Conservation (phyloP, 768 basidiomycete species). For the Tephrocybe sp. region DNA sequence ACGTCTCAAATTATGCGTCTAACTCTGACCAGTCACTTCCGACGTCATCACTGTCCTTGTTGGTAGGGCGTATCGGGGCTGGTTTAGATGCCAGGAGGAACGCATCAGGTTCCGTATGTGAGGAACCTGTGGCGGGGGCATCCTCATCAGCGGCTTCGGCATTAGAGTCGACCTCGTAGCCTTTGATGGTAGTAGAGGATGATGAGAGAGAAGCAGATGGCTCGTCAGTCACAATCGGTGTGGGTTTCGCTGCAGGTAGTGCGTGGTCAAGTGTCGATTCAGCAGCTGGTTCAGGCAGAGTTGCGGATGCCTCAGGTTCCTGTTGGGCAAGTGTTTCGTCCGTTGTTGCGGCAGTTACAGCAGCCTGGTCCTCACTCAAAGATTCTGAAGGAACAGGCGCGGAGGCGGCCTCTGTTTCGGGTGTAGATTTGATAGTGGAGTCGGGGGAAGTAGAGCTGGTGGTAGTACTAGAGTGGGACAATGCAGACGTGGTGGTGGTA, state of each 20-base stretch:
- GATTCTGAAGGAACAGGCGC: background rate
- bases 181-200: constrained; percentile 22
- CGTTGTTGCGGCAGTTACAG: background rate
- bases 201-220: constrained; percentile 1
- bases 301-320: background rate
- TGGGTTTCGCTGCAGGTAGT: background rate
- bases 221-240: background rate
- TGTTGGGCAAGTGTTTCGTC: background rate
- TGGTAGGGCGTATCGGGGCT: constrained; percentile 7
- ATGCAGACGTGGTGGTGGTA: no score
- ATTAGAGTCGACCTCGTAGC: constrained; percentile 8
- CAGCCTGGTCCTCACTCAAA: background rate
- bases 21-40: constrained; percentile 43
- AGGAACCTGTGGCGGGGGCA: background rate
- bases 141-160: background rate
- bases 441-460: background rate
- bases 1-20: constrained; percentile 29
- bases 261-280: no score
- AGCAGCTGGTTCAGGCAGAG: background rate
- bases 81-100: constrained; percentile 22
- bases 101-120: constrained; percentile 16
- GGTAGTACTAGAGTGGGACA: no score
- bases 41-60: constrained; percentile 22
- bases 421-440: background rate
- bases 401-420: background rate